Percentiles rank a stretch among this genome's conserved stretches.
phyloP scores from a whole-genome alignment of 2,329 filamentous ascomycete species.

The Cordyceps cicadae region DNA sequence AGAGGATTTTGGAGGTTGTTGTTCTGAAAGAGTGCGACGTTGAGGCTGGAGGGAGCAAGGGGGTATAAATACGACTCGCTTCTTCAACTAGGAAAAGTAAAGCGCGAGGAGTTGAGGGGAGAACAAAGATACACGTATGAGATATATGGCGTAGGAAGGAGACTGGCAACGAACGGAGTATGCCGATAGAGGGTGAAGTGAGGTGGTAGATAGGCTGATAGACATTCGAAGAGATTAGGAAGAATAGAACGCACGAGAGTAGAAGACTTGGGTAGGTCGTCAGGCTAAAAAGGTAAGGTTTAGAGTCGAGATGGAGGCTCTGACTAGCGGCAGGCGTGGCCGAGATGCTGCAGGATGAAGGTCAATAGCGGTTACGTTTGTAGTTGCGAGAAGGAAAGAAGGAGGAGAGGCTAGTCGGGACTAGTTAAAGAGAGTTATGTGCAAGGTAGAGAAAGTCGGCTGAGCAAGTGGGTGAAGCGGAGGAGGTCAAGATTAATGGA shows the following conservation, averaged over 20 bases:
- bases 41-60: not conserved
- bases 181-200: not conserved
- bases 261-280: not conserved
- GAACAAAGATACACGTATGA: not conserved
- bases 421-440: not conserved
- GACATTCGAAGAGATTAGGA: not conserved
- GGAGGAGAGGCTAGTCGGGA: not conserved
- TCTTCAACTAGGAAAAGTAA: not conserved
- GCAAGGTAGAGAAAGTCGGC: not conserved
- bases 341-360: not conserved
- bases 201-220: not conserved
- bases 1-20: not conserved
- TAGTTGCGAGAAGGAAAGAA: not conserved
- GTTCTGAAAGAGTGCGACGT: not conserved
- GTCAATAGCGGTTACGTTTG: not conserved
- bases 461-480: not conserved
- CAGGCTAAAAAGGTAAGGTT: not conserved
- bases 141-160: not conserved
- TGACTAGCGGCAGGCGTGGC: not conserved
- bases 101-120: not conserved
- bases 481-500: too few relatives aligned
- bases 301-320: not conserved
- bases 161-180: not conserved
- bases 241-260: not conserved
- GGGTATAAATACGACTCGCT: not conserved